phyloP scores from a whole-genome alignment of 108 stramenopile genomes.

The Pelagomonas calceolata region DNA sequence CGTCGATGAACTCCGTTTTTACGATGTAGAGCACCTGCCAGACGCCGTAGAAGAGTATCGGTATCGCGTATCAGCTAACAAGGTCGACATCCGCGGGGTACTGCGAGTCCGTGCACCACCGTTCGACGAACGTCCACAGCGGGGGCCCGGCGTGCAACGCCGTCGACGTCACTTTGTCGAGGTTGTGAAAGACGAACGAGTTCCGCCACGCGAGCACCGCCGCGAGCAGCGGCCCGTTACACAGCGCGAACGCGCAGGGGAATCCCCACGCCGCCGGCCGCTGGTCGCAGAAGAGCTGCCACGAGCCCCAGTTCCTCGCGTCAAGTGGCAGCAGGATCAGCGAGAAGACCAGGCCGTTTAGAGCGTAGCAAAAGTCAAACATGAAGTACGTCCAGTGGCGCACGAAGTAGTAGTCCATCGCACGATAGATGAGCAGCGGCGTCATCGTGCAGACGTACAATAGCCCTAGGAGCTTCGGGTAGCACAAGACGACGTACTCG shows the following conservation, averaged over 20 bases:
- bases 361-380: constrained; percentile 46
- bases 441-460: neutral
- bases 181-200: constrained; percentile 62
- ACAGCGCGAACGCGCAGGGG: neutral
- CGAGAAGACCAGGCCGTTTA: neutral
- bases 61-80: too few relatives aligned
- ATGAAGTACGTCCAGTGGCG: constrained; percentile 22
- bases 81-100: constrained; percentile 31
- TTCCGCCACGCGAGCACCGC: constrained; percentile 57
- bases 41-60: constrained; percentile 32
- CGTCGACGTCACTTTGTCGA: constrained; percentile 65
- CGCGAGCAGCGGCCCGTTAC: neutral
- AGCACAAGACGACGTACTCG: neutral
- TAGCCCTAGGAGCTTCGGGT: neutral
- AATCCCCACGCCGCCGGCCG: neutral
- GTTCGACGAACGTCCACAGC: constrained; percentile 41
- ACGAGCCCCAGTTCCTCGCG: too few relatives aligned
- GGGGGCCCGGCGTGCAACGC: constrained; percentile 62
- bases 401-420: neutral
- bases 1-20: constrained; percentile 58
- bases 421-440: neutral
- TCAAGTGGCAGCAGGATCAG: too few relatives aligned
- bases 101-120: constrained; percentile 45
- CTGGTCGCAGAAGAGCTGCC: too few relatives aligned
- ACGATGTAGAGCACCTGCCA: constrained; percentile 59